A percentile compares a stretch with the other conserved stretches of the same genome.
phyloP scores from a whole-genome alignment of 2,329 filamentous ascomycete species.

The Sporothrix mexicana region DNA sequence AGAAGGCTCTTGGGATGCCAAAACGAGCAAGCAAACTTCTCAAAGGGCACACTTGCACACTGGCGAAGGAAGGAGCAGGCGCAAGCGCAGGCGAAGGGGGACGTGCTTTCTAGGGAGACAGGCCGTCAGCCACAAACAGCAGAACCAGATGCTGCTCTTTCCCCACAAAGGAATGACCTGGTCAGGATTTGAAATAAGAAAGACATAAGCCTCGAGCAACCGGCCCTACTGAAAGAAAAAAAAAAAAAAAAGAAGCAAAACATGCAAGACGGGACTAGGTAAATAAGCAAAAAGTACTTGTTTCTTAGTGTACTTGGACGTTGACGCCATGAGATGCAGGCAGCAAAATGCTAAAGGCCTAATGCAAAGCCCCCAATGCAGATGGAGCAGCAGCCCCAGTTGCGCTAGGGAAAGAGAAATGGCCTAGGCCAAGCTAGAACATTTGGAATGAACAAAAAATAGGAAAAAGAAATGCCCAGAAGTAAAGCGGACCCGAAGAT shows the following conservation, averaged over 20 bases:
- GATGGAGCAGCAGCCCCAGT: not conserved
- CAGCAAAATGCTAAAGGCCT: too few relatives aligned
- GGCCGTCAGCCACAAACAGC: too few relatives aligned
- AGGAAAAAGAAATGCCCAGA: not conserved
- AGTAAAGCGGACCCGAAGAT: not conserved
- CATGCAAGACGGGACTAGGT: not conserved
- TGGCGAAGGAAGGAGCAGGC: not conserved
- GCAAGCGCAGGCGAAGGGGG: not conserved
- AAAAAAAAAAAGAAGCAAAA: not conserved
- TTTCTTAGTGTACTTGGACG: too few relatives aligned
- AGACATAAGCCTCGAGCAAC: not conserved
- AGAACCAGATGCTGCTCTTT: not conserved
- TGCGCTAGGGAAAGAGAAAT: not conserved
- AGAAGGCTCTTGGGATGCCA: not conserved
- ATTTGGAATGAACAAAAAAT: constrained; percentile 1
- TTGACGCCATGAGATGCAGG: too few relatives aligned
- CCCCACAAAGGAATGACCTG: constrained; percentile 1
- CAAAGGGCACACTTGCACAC: not conserved
- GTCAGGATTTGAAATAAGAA: not conserved
- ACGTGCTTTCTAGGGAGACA: not conserved
- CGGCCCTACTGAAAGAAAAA: not conserved
- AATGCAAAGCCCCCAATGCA: not conserved
- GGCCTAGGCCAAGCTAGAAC: not conserved
- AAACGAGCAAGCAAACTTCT: not conserved
- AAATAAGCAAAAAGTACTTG: constrained; percentile 13